Evolutionary conservation across 1,284 basidiomycete genomes (phyloP).

Genomic region (Pseudozyma flocculosa): DNA sequence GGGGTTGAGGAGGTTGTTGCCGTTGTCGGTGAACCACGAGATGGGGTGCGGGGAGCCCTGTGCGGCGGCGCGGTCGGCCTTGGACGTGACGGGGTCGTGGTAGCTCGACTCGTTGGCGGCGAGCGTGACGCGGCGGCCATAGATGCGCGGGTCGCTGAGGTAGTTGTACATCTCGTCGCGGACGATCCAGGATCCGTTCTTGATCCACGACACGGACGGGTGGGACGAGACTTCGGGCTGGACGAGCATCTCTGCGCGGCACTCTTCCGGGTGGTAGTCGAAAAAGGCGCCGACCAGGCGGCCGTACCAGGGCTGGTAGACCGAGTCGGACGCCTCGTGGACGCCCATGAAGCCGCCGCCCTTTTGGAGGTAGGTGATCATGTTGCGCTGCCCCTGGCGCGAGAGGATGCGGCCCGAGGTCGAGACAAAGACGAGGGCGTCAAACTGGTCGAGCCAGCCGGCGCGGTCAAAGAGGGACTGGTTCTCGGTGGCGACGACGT

Average conservation of each 20-base stretch:
- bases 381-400: constrained; percentile 15
- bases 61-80: constrained; percentile 14
- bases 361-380: constrained; percentile 42
- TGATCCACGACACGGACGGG: too few species aligned
- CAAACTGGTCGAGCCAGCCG: constrained; percentile 38
- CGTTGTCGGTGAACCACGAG: constrained; percentile 47
- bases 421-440: constrained; percentile 46
- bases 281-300: constrained; percentile 43
- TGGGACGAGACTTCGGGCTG: too few species aligned
- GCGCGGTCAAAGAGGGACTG: constrained; percentile 29
- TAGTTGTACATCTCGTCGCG: constrained; percentile 50
- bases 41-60: constrained; percentile 44
- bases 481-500: constrained; percentile 33
- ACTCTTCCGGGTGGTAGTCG: constrained; percentile 36
- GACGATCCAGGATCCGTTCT: constrained; percentile 29
- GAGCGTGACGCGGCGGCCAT: constrained; percentile 34
- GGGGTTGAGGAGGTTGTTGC: constrained; percentile 25
- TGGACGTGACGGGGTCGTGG: constrained; percentile 27
- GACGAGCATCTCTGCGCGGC: too few species aligned
- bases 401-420: constrained; percentile 39
- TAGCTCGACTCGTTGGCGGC: constrained; percentile 37
- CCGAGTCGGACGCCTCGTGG: constrained; percentile 42
- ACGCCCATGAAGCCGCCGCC: constrained; percentile 47
- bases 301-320: constrained; percentile 44
- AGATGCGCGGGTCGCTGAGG: constrained; percentile 30